Evolutionary conservation across 2,329 filamentous ascomycete species (phyloP), one percentile per base, ranked within the genome.

Genomic region (Phyllosticta citriasiana): DNA sequence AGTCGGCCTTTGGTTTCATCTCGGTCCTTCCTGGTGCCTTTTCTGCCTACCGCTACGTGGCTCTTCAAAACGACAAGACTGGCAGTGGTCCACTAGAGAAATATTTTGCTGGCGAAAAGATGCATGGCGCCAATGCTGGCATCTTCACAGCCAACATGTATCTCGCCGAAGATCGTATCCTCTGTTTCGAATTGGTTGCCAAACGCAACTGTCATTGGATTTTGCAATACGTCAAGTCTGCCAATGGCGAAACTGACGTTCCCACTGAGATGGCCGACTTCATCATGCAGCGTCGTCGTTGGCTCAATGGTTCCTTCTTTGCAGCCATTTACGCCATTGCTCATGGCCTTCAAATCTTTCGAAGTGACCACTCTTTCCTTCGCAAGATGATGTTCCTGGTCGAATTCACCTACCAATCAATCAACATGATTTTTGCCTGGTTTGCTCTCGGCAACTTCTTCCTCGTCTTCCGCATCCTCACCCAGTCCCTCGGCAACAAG

Each of bases 121-220:
- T 97, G 78, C 93, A 97, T 71, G 89, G 89, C 67, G 88, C 89
- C 60, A 91, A 91, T 66, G 93, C 93, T 12, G 94, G 93, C 71
- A 93, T 97, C 66, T 99, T 99, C 77, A 96, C 93, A 2, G 93
- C 94, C 67, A 99, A 99, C 76, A 99, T 99, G 94, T 99, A 97
- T 72, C 84, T 99, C 62, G 94, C 94, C 61, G 94, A 99, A 73
- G 94, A 99, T 82, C 90, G 94, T 80, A 99, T 99, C 72, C 85
- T 99, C 40, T 99, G 94, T 76, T 99, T 96, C 81, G 94, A 99
- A 77, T 85, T 99, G 57, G 94, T 99, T 64, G 91, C 92, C 54
- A 99, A 99, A 79, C 86, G 94, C 65, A 97, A 97, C 72, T 97
- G 92, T 73, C 89, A 93, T 70, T 99, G 94, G 94, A 89, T 97